Evolutionary conservation across 73 alveolate species (phyloP), one percentile per base, ranked within the genome.

Genomic region (Paramecium bursaria): DNA sequence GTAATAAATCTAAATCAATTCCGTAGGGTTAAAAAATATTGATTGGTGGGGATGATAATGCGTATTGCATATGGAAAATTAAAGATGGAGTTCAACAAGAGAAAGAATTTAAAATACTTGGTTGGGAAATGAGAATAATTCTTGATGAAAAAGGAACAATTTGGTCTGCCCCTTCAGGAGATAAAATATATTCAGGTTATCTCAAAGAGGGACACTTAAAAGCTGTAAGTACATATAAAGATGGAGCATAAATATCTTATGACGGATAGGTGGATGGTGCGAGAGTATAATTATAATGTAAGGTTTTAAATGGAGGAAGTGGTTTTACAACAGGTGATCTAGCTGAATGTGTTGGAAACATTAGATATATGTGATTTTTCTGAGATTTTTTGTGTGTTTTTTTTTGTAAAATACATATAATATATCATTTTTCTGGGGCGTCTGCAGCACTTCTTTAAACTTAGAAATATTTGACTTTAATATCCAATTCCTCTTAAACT

Each of bases 241-340:
- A 67, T 67, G 82, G 82, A n/a, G 60, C 61, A 10, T 5, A 67
- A 42, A 67, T 67, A 67, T 39, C 33, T 17, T 67, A 67, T 67
- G 82, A 67, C 22, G 82, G 82, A 7, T 4, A 19, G 27, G 35
- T 67, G 55, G 82, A 67, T 9, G 82, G 82, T 13, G 26, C 53
- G 1, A 35, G 19, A 23, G 44, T 67, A 57, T 39, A 35, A 5
- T 53, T 67, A 6, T 39, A 39, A 1, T 67, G 82, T 17, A 0
- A n/a, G 21, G 82, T 67, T 4, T 15, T 67, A 0, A 67, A 67
- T 39, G 82, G 82, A 0, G 21, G 82, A 39, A 25, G 25, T 6
- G 35, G 13, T 3, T 67, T 67, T 67, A 42, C 33, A 7, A 35
- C 19, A 11, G 82, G 82, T 39, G 82, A 67, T 67, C 27, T 67